Evolutionary conservation across 441 rosid genomes (phyloP), one percentile per base, ranked within the genome.

Genomic region (Dalechampia spathulata): DNA sequence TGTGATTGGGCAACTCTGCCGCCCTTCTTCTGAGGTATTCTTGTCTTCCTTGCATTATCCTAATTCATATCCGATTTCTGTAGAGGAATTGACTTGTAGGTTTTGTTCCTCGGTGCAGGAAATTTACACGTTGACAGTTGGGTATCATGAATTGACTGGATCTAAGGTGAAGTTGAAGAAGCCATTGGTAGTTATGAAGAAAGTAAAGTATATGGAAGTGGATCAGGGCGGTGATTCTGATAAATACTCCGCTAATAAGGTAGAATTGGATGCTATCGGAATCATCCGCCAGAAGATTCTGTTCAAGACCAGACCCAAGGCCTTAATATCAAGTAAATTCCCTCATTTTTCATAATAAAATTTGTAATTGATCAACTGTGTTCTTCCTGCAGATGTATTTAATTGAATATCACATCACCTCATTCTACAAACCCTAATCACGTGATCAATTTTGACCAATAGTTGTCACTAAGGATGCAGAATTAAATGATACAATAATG

Each of bases 271-370:
- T 59, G 95, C 81, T 28, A 66, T 72, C 2, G 98, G 98, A 21
- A 62, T 87, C 21, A 79, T 87, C 34, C 73, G 90, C 26, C 82
- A 79, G 15, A 72, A 80, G 73, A 83, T 87, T 64, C 64, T 87
- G 81, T 87, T 83, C 77, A 91, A 83, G 74, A 78, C 75, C 56
- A 78, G 96, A 61, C 96, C 96, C 14, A 78, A 73, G 63, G 85
- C 98, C 66, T 79, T 91, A 13, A 87, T 90, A 49, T 82, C 97
- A 16, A 71, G 94, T 78, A 64, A 59, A 74, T 61, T 40, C 61
- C 8, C 7, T 22, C 8, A 26, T n/a, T 2, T 22, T 7, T 57
- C 19, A 8, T 30, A 5, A 12, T n/a, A 8, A 16, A 7, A 3
- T 57, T 45, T 30, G n/a, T n/a, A n/a, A n/a, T n/a, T n/a, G n/a